Evolutionary conservation across 345 rosid species (phyloP).

Genomic region (Gossypium thurberi): DNA sequence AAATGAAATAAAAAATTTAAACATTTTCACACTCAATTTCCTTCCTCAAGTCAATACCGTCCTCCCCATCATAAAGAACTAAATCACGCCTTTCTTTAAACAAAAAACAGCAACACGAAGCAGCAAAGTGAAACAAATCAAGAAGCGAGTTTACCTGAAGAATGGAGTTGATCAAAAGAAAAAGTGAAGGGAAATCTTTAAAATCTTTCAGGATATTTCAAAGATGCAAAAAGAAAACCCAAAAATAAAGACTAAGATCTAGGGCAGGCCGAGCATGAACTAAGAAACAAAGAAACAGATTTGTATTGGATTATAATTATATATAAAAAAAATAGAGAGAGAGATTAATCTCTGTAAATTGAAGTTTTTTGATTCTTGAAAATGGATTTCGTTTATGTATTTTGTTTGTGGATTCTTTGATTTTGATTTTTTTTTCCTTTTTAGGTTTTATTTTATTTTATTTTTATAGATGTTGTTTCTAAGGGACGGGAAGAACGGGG

Average conservation of each 20-base stretch:
- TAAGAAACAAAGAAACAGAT: not conserved
- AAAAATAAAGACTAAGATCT: slow-evolving; percentile 2
- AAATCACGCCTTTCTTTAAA: not conserved
- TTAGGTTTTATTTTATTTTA: too few species aligned
- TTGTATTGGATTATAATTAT: not conserved
- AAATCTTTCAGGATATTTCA: not conserved
- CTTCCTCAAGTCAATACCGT: not conserved
- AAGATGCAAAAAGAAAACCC: not conserved
- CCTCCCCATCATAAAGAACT: not conserved
- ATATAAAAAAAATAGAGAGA: not conserved
- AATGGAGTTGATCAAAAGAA: not conserved
- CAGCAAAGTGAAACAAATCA: not conserved
- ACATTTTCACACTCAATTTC: not conserved
- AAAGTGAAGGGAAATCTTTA: not conserved
- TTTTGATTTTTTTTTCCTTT: not conserved
- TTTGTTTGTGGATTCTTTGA: not conserved
- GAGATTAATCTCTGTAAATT: not conserved
- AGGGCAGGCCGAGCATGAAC: not conserved
- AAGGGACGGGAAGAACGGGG: not conserved
- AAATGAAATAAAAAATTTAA: not conserved
- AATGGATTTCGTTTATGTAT: not conserved
- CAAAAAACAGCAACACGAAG: too few species aligned
- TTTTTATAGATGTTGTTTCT: not conserved
- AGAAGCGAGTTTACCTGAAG: not conserved
- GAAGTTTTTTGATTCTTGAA: not conserved